Evolutionary conservation across 2,329 filamentous ascomycete genomes (phyloP), one percentile per base, ranked within the genome.

Genomic region (Tothia fuscella): DNA sequence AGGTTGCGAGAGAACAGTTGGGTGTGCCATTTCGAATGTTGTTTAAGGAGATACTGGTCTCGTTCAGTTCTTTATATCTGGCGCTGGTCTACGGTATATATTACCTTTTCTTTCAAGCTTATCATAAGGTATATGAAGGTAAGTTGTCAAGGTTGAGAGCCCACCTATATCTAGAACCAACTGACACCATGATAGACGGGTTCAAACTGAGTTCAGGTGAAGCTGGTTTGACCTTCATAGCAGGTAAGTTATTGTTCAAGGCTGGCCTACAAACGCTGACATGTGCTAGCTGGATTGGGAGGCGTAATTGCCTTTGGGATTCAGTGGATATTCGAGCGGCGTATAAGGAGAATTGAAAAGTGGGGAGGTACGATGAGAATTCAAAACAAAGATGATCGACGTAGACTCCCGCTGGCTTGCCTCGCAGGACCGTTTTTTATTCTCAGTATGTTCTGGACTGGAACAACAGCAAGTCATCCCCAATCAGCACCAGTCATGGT

Each of bases 21-120:
- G 41, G 71, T 10, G 61, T 72, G 6, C 74, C 74, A 0, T 14
- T 76, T 1, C 64, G 68, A 32, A 76, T 51, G 56, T 49, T 61
- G 3, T 41, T 51, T 21, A 55, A 50, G 5, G 58, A 60, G 53
- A 54, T 56, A 1, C 50, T 55, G 2, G 58, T 59, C 1, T 51
- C 56, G 45, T 56, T 57, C 41, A 50, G 58, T 34, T 55, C 53
- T 5, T 42, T 59, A 2, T 60, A 61, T 50, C 55, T 49, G 2
- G 54, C 56, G n/a, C 59, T 58, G 41, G 49, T 54, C 9, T 60
- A 59, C 36, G 56, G 38, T 5, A 49, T 59, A n/a, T 46, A 60
- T 19, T 61, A 59, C 46, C 48, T 55, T 24, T 52, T 59, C 50
- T 60, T 61, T 38, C 55, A 55, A 6, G 55, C 55, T 4, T 56